Evolutionary conservation across 75 land plant genomes (phyloP), one percentile per base, ranked within the genome.

Genomic region (Larix kaempferi): DNA sequence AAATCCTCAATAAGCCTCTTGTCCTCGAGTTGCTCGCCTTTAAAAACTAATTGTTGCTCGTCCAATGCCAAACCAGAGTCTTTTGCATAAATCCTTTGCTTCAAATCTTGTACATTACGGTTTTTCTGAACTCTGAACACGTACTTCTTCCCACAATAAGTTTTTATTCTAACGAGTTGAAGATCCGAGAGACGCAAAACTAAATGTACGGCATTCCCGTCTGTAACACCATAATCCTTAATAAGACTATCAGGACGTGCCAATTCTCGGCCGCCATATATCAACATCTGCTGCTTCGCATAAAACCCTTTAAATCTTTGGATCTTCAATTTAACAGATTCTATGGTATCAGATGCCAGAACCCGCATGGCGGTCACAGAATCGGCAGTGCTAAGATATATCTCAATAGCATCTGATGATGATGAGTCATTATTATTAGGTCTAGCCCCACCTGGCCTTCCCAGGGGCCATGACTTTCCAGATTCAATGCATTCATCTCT

Each of bases 241-340:
- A 89, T 88, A 19, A 82, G 77, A 49, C 84, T 75, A 75, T 88
- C 81, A 26, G 82, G 86, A 12, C 93, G 74, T 29, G 90, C 83
- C 39, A 95, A 76, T 81, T 91, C 95, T 19, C 90, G 82, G 6
- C 95, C 93, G 7, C 77, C 88, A 77, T 81, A 88, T 2, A 92
- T 89, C 72, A 95, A 83, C 76, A 84, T 89, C 81, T 92, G 98
- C 64, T 85, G 83, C 84, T 85, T 92, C 59, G 82, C 85, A 73
- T 86, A 80, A 77, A 91, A 87, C 25, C 98, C 95, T 67, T 91
- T 88, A 79, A 22, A 85, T n/a, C 73, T 86, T 61, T 89, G 93
- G 57, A 95, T 91, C 54, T 89, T 78, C 78, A 91, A 78, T 79
- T 95, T 93, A 71, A 95, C 93, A 54, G 91, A 95, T 6, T 91